These are phyloP conservation scores for Ascochyta lentis DNA, from an alignment of 2,329 filamentous ascomycete species.

Conservation along the genomic window DNA sequence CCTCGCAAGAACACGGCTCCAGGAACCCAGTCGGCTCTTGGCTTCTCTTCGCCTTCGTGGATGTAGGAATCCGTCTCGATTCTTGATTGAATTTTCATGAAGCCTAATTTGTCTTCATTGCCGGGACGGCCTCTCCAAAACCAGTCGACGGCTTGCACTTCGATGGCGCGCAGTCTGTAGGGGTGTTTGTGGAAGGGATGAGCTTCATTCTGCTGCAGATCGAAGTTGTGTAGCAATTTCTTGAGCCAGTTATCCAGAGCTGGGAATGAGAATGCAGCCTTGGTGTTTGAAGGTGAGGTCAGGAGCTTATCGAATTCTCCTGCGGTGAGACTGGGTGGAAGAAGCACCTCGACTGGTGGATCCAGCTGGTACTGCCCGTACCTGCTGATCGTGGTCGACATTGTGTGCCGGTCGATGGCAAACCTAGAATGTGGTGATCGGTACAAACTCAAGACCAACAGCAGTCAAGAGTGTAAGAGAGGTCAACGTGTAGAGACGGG, in stretches of 20 bases:
- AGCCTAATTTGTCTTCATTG: slow-evolving; percentile 54
- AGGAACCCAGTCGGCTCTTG: slow-evolving; percentile 55
- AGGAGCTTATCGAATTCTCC: slow-evolving; percentile 18
- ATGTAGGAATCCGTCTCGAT: slow-evolving; percentile 58
- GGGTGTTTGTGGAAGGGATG: slow-evolving; percentile 61
- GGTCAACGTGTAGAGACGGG: background rate
- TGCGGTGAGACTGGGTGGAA: slow-evolving; percentile 54
- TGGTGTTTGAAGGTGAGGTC: background rate
- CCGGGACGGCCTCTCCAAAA: slow-evolving; percentile 50
- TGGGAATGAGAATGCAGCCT: slow-evolving; percentile 51
- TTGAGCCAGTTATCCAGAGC: slow-evolving; percentile 63
- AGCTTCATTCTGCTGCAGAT: slow-evolving; percentile 51
- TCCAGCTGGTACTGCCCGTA: slow-evolving; percentile 24
- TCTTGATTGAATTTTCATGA: slow-evolving; percentile 62
- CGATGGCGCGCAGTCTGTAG: slow-evolving; percentile 59
- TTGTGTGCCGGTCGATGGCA: background rate
- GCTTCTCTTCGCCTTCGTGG: slow-evolving; percentile 18
- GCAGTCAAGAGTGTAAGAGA: background rate
- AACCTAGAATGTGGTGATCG: background rate
- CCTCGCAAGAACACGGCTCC: slow-evolving; percentile 65
- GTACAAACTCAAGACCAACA: background rate
- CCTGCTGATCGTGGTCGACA: slow-evolving; percentile 1
- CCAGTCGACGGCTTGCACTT: slow-evolving; percentile 62
- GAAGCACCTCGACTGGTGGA: slow-evolving; percentile 50
- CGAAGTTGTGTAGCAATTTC: slow-evolving; percentile 57